Conservation (phyloP, 768 basidiomycete species). For the Dentipellis fragilis region DNA sequence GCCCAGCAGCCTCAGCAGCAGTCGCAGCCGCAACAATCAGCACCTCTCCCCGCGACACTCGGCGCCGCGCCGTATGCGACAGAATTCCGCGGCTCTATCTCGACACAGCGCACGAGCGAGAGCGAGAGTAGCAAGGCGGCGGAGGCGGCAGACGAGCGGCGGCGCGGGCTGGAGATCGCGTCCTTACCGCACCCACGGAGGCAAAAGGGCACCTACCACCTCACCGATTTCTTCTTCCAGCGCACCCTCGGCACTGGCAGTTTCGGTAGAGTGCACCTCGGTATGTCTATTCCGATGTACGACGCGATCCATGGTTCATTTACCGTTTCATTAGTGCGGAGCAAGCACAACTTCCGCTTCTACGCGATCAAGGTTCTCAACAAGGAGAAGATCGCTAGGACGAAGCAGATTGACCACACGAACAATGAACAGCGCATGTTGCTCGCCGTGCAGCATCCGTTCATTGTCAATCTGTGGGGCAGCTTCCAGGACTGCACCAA, state of each 20-base stretch:
- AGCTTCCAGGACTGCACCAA: constrained; percentile 87
- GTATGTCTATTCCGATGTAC: constrained; percentile 26
- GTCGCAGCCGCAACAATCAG: constrained; percentile 10
- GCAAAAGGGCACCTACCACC: constrained; percentile 58
- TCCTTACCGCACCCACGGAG: constrained; percentile 28
- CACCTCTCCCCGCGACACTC: constrained; percentile 7
- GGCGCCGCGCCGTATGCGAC: background rate
- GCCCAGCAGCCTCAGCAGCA: constrained; percentile 8
- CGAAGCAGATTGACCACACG: constrained; percentile 96
- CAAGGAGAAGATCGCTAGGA: constrained; percentile 85
- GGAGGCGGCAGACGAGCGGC: constrained; percentile 22
- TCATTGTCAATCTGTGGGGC: constrained; percentile 96
- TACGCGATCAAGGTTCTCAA: constrained; percentile 93
- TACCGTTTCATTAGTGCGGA: constrained; percentile 47
- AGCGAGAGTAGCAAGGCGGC: constrained; percentile 34
- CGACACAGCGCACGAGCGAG: constrained; percentile 53
- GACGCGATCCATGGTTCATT: background rate
- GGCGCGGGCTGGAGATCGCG: constrained; percentile 7
- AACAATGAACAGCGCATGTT: constrained; percentile 91
- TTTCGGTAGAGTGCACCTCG: constrained; percentile 92
- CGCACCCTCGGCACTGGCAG: constrained; percentile 89
- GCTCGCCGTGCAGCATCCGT: constrained; percentile 76
- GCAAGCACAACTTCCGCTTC: constrained; percentile 89
- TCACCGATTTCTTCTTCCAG: constrained; percentile 72
- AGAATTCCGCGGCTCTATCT: constrained; percentile 58